Conservation (phyloP, 1,284 basidiomycete species). For the Leccinum olivaceoglutinosum region DNA sequence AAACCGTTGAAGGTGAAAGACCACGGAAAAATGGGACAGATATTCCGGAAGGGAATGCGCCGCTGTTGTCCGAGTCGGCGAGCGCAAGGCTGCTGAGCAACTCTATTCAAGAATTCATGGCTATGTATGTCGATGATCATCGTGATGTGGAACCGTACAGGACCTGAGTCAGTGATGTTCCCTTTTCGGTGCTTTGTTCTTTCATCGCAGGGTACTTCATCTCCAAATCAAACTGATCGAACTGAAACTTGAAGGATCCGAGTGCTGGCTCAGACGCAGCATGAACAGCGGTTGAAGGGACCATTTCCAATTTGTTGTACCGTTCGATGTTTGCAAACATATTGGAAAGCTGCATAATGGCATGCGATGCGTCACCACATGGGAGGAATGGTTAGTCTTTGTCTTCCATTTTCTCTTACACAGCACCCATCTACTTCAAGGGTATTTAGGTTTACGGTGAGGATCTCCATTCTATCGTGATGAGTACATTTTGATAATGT, state of each 20-base stretch:
- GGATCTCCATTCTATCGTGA: slow-evolving; percentile 12
- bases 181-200: slow-evolving; percentile 1
- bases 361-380: slow-evolving; percentile 91
- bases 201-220: slow-evolving; percentile 78
- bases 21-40: neutral
- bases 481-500: neutral
- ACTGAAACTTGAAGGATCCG: slow-evolving; percentile 29
- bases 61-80: slow-evolving; percentile 33
- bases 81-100: slow-evolving; percentile 42
- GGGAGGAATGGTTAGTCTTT: slow-evolving; percentile 76
- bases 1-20: neutral
- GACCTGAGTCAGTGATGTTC: neutral
- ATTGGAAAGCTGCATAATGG: slow-evolving; percentile 80
- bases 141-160: neutral
- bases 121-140: slow-evolving; percentile 57
- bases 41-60: slow-evolving; percentile 30
- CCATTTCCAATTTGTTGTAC: slow-evolving; percentile 85
- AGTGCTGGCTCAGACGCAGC: slow-evolving; percentile 70
- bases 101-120: slow-evolving; percentile 83
- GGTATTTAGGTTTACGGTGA: slow-evolving; percentile 57
- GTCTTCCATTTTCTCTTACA: slow-evolving; percentile 20
- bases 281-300: slow-evolving; percentile 76
- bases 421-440: neutral
- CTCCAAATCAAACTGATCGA: slow-evolving; percentile 87
- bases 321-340: slow-evolving; percentile 53